A percentile compares a stretch with the other conserved stretches of the same genome.
phyloP scores from a whole-genome alignment of 1,139 yeast genomes.

The Lodderomyces elongisporus region DNA sequence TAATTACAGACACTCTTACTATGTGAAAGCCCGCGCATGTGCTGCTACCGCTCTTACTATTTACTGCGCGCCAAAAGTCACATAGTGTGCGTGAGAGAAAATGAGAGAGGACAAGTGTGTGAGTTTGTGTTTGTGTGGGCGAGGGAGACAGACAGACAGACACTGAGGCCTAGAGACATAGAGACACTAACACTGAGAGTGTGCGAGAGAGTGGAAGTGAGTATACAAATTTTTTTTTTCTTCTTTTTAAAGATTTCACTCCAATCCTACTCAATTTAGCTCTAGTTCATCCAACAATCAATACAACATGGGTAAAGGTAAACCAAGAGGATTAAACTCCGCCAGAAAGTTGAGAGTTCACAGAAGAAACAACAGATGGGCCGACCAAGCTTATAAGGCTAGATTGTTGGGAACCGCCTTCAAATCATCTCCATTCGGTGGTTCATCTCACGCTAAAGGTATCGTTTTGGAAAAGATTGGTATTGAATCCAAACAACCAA shows the following conservation, averaged over 20 bases:
- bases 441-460: constrained; percentile 99
- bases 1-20: too few species aligned
- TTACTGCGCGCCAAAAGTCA: too few species aligned
- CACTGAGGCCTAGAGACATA: too few species aligned
- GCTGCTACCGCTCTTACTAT: too few species aligned
- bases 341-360: constrained; percentile 99
- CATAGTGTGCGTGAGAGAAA: too few species aligned
- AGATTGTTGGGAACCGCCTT: constrained; percentile 99
- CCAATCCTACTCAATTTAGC: neutral
- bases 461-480: constrained; percentile 99
- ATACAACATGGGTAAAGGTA: constrained; percentile 73
- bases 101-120: too few species aligned
- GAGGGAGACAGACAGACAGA: too few species aligned
- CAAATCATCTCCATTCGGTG: constrained; percentile 99
- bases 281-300: neutral
- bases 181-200: too few species aligned
- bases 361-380: constrained; percentile 99
- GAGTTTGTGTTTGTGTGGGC: too few species aligned
- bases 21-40: too few species aligned
- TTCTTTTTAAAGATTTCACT: neutral
- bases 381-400: constrained; percentile 96
- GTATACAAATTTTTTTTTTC: too few species aligned
- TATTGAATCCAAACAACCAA: constrained; percentile 99
- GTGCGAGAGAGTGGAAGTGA: too few species aligned
- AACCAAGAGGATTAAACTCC: constrained; percentile 98